A percentile compares a stretch with the other conserved stretches of the same genome.
Evolutionary conservation across 176 grass and related monocot genomes (phyloP).

Genomic region (Avena eriantha): DNA sequence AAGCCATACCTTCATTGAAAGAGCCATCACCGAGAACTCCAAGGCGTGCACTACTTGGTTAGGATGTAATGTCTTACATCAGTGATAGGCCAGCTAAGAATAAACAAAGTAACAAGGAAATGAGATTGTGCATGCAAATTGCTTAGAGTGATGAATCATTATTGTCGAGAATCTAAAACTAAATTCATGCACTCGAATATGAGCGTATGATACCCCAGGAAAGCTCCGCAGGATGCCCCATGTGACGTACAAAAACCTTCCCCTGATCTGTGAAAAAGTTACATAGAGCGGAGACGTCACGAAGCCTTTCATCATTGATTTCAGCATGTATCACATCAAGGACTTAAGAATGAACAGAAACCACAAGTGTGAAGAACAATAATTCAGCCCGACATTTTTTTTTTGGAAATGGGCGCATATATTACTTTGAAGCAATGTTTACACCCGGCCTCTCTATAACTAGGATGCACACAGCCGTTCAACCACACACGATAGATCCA

Average conservation of each 20-base stretch:
- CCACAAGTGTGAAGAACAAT: no score
- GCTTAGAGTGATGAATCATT: background rate
- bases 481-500: no score
- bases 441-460: no score
- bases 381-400: no score
- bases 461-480: no score
- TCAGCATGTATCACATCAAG: background rate
- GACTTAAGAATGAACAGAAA: no score
- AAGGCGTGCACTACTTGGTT: background rate
- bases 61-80: conserved; percentile 50
- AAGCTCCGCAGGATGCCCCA: conserved; percentile 54
- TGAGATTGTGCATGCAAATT: conserved; percentile 59
- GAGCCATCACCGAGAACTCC: no score
- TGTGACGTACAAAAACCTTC: conserved; percentile 45
- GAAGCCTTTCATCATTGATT: conserved; percentile 22
- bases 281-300: conserved; percentile 51
- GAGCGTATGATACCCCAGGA: conserved; percentile 32
- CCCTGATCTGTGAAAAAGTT: conserved; percentile 52
- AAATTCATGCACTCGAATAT: background rate
- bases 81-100: conserved; percentile 91
- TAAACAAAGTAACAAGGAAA: conserved; percentile 70
- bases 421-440: no score
- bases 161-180: conserved; percentile 1
- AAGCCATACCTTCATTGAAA: no score
- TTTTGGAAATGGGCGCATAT: no score